Base-by-base conservation (phyloP, 1,284 basidiomycete genomes). In the Ustanciosporium gigantosporum region DNA sequence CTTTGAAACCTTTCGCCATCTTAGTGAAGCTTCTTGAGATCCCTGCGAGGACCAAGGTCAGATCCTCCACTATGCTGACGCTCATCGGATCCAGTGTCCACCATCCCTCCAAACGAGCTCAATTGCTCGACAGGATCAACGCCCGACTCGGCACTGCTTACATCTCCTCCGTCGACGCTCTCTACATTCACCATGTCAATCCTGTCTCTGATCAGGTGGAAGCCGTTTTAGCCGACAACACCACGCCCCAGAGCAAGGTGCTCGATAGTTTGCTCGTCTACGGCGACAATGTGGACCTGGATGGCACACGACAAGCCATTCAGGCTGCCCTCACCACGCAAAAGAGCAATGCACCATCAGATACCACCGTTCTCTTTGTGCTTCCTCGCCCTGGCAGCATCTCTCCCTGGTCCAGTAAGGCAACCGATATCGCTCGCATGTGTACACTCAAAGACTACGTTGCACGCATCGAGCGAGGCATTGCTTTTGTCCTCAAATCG, bases 321-420 rank as follows among this genome's bases (percentile, higher is more conserved):
- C 65, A 79, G 22, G 65, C 73, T 16, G 69, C 75, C 31, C 58
- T 65, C 24, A 38, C 66, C 15, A 23, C 36, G 13, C 20, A 25
- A 16, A 31, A 25, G 11, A 20, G 2, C 34, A 16, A 15, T 3
- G 22, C 40, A 15, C 21, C 35, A 23, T 23, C 45, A 82, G 9
- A 88, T 87, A 3, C 41, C 27, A 41, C 43, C 19, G 59, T 70
- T 22, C 67, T 76, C 41, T 77, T 71, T 36, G 74, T 77, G 16
- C 47, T 56, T 14, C 75, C 75, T 1, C 66, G 75, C 14, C 47
- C 66, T 2, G 74, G 73, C 25, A 71, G 88, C 25, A 87, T 91
- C 75, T 90, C 88, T 17, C 90, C 94, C 1, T 97, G 94, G 94
- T 95, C 92, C 7, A 92, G 89, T 80, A 97, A 97, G 80, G 94